These are phyloP conservation scores for Phytophthora cactorum DNA, from an alignment of 352 stramenopile species.

Conservation along the genomic window DNA sequence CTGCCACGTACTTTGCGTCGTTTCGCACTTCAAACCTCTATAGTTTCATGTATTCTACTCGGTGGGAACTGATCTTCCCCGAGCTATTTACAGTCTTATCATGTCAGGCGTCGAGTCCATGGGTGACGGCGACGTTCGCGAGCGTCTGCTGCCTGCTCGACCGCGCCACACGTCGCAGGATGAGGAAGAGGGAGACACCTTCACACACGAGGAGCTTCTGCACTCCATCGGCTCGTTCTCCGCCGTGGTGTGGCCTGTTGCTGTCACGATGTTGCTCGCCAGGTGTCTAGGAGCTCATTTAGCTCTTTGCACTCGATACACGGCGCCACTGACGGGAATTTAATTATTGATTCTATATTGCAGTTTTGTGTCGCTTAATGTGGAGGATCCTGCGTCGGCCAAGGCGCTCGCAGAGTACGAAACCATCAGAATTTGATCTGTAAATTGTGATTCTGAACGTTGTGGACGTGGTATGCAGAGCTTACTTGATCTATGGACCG, in stretches of 20 bases:
- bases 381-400: constrained; percentile 79
- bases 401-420: constrained; percentile 74
- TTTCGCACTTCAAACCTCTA: constrained; percentile 23
- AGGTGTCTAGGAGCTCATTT: constrained; percentile 45
- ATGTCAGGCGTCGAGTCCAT: constrained; percentile 33
- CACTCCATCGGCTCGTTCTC: constrained; percentile 89
- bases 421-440: neutral
- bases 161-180: constrained; percentile 19
- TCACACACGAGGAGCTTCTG: constrained; percentile 84
- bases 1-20: constrained; percentile 15
- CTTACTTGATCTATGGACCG: constrained; percentile 81
- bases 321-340: neutral
- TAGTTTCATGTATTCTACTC: constrained; percentile 9
- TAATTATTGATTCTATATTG: constrained; percentile 10
- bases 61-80: constrained; percentile 24
- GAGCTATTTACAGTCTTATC: constrained; percentile 17
- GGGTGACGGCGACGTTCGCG: constrained; percentile 42
- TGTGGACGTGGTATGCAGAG: constrained; percentile 39
- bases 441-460: constrained; percentile 1
- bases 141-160: constrained; percentile 48
- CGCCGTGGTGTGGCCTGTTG: constrained; percentile 81
- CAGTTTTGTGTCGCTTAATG: constrained; percentile 84
- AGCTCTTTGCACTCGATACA: neutral
- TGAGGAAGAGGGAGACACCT: constrained; percentile 42
- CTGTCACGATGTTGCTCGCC: constrained; percentile 81